Percentiles rank a stretch among this genome's conserved stretches.
Evolutionary conservation across 805 yeast species (phyloP).

Genomic region (Saccharomycopsis olivae): DNA sequence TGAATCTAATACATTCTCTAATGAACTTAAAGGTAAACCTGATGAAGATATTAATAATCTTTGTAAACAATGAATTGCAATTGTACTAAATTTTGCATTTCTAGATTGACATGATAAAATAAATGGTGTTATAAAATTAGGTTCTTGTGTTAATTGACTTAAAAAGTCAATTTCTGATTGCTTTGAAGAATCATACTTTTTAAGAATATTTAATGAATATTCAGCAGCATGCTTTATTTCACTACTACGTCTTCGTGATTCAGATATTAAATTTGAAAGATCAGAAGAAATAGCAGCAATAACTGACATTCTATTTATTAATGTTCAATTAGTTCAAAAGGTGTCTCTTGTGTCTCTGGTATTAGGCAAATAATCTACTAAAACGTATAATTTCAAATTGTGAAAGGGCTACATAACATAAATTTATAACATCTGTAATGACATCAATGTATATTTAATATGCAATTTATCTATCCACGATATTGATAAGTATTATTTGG

Average conservation of each 20-base stretch:
- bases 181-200: conserved; percentile 24
- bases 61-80: conserved; percentile 64
- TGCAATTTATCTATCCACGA: too few species aligned
- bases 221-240: conserved; percentile 55
- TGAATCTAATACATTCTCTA: conserved; percentile 52
- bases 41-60: conserved; percentile 43
- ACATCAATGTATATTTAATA: too few species aligned
- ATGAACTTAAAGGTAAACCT: conserved; percentile 42
- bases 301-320: conserved; percentile 30
- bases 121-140: conserved; percentile 58
- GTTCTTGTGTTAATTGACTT: conserved; percentile 31
- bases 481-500: too few species aligned
- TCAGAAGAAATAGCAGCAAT: conserved; percentile 45
- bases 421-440: background rate
- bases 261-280: conserved; percentile 48
- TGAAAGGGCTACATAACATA: background rate
- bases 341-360: background rate
- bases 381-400: background rate
- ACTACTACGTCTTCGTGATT: conserved; percentile 57
- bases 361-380: background rate
- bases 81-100: conserved; percentile 60
- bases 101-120: conserved; percentile 62
- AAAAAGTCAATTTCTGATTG: conserved; percentile 23
- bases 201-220: conserved; percentile 37
- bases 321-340: background rate